Base-by-base conservation (phyloP, 441 rosid genomes). In the Mallotus repandus region DNA sequence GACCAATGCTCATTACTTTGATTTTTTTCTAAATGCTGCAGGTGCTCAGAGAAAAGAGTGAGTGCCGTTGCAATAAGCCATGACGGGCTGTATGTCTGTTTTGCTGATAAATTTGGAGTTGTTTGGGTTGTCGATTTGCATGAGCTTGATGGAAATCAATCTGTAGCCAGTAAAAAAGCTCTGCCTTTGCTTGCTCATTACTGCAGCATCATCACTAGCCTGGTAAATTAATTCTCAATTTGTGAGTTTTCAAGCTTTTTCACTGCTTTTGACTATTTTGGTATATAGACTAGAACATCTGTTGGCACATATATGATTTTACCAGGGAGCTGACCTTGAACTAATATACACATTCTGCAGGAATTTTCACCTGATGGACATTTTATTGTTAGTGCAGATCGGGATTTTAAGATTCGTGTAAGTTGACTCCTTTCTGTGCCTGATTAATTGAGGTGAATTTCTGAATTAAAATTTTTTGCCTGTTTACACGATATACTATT, bases 371-470 rank as follows among this genome's bases (percentile, higher is more conserved):
- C 92, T 7, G 89, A 90, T 82, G 98, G 97, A 78, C 77, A 46
- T 10, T 90, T 80, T 80, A 84, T 96, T 72, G 78, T 93, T 65
- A 90, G 94, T 74, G 91, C 97, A 46, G 98, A 93, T 79, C 84
- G 98, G 14, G 98, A 96, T 80, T 93, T 83, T 69, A 91, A 96
- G 85, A 93, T 93, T 76, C 97, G 98, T 68, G 99, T 93, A 87
- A 81, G 77, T 80, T 72, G 15, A 66, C 72, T 45, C 2, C 6
- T n/a, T 64, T 63, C 69, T 74, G 54, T 64, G 10, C 73, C 77
- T 43, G 7, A 65, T 83, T 66, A 65, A 69, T 60, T 25, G 32
- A 45, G 32, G 25, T 64, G 41, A 63, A 52, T 57, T 16, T 22
- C 29, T 77, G 9, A 65, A 54, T 81, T 80, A 66, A 10, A 71